Conservation (phyloP, 2,329 filamentous ascomycete genomes). For the Alternaria longipes region DNA sequence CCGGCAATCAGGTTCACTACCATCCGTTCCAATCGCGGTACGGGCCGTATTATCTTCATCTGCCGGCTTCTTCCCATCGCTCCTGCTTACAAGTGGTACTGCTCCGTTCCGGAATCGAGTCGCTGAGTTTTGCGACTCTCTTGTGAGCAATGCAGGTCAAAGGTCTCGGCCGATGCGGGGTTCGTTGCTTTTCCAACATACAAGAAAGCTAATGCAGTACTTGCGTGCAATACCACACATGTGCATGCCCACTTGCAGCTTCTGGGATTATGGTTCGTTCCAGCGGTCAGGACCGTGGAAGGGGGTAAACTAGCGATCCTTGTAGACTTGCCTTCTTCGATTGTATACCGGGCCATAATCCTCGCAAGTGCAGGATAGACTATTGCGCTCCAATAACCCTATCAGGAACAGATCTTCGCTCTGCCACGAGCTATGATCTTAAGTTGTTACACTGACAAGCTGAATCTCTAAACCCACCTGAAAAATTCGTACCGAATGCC, state of each 20-base stretch:
- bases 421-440: background rate
- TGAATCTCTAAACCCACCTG: background rate
- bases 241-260: background rate
- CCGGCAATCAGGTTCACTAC: background rate
- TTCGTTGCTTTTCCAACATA: background rate
- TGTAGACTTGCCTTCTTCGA: background rate
- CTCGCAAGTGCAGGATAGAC: background rate
- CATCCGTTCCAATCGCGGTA: background rate
- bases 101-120: background rate
- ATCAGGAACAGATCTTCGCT: conserved; percentile 3
- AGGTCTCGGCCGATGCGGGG: background rate
- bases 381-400: background rate
- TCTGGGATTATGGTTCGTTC: background rate
- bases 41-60: conserved; percentile 7
- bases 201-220: conserved; percentile 1
- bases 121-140: background rate
- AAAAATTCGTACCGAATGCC: background rate
- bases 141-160: background rate
- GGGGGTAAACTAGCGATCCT: background rate
- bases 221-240: conserved; percentile 6
- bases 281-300: background rate
- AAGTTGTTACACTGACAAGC: background rate
- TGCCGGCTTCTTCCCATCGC: background rate
- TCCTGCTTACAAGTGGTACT: background rate
- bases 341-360: background rate